Base-by-base conservation (phyloP, 2,329 filamentous ascomycete species). In the Monosporascus sp. region DNA sequence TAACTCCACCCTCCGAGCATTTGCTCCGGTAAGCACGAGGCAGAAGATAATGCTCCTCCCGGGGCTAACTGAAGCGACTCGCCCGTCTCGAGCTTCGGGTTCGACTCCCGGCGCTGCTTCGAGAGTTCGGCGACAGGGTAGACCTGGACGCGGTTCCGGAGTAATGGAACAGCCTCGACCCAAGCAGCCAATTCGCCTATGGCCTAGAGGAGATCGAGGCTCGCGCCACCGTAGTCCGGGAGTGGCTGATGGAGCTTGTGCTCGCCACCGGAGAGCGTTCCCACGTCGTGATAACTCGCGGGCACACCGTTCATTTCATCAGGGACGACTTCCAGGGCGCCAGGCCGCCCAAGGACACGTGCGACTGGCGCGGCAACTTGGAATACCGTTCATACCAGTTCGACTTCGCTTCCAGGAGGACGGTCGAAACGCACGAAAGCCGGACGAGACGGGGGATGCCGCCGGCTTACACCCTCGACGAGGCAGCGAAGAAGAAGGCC, bases 241-340 rank as follows among this genome's bases (percentile, higher is more conserved):
- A 38, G 14, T 38, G 6, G n/a, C 20, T 51, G 7, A n/a, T 11
- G 5, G 11, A 11, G 5, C 28, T 38, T 2, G 50, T 43, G 5
- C 11, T 15, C 5, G 5, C 11, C 8, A 7, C 43, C n/a, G 40
- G 20, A 4, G 18, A 22, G 6, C 31, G 14, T 14, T 20, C 41
- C 4, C 41, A 51, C 50, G 37, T 51, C n/a, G 50, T 51, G 7
- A 47, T 51, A 31, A 47, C 50, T 7, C 50, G 47, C 20, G 50
- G 50, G 7, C 50, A 47, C 7, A 38, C 43, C 3, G 20, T 14
- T 22, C 43, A 51, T 14, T 51, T 37, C 7, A 14, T 51, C 11
- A 40, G 43, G 3, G 50, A 51, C 14, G 43, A 51, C 18, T 51
- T 37, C 18, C 18, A 37, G 3, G 49, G 49, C 3, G 40, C 37